phyloP scores from a whole-genome alignment of 169 alveolate genomes.

The Besnoitia besnoiti region DNA sequence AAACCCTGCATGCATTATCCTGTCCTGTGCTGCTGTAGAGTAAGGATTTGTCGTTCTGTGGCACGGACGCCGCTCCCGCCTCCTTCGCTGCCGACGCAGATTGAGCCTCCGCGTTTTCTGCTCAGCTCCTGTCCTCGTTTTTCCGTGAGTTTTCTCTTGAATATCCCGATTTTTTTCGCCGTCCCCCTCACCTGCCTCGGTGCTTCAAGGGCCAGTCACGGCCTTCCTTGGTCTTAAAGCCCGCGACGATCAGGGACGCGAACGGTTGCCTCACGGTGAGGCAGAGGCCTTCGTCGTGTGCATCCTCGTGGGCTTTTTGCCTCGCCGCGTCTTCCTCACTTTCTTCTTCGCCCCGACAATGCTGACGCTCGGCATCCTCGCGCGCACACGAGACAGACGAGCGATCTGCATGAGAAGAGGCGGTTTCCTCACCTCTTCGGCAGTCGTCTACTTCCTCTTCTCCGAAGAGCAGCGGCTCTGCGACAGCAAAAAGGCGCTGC shows the following conservation, averaged over 20 bases:
- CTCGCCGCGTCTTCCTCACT: not conserved
- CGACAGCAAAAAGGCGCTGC: not conserved
- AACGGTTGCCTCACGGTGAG: not conserved
- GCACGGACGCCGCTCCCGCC: no score
- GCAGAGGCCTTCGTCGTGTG: not conserved
- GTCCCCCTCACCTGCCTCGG: slow-evolving; percentile 5
- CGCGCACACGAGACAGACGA: no score
- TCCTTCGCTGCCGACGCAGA: no score
- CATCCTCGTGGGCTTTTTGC: not conserved
- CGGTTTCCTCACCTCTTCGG: no score
- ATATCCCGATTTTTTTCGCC: not conserved
- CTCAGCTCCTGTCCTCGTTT: not conserved
- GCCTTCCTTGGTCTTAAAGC: slow-evolving; percentile 24
- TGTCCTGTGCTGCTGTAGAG: no score
- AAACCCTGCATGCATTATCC: no score
- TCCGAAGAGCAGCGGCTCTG: not conserved
- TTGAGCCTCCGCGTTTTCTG: not conserved
- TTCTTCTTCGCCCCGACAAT: not conserved
- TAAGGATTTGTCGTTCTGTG: no score
- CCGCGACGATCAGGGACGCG: not conserved
- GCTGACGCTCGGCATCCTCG: not conserved
- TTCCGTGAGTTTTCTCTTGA: not conserved
- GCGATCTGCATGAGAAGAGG: no score
- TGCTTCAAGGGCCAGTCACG: not conserved
- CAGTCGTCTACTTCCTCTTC: no score